A percentile compares a stretch with the other conserved stretches of the same genome.
Conservation (phyloP, 768 basidiomycete species). For the Peribolospora kevripleyi region DNA sequence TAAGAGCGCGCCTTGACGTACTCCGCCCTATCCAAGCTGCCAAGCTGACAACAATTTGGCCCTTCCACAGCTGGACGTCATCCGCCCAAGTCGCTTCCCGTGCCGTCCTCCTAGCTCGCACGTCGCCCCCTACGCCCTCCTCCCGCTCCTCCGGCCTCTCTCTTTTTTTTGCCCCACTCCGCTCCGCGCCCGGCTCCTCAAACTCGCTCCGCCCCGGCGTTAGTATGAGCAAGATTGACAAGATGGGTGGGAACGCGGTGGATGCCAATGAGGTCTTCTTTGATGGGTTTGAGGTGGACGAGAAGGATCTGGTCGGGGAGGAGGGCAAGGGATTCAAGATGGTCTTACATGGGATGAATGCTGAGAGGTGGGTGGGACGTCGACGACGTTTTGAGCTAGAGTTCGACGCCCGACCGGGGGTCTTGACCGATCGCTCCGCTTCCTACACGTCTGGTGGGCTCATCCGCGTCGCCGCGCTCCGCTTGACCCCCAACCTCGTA, state of each 20-base stretch:
- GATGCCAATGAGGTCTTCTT: slow-evolving; percentile 13
- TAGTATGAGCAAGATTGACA: not conserved
- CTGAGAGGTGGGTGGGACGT: slow-evolving; percentile 6
- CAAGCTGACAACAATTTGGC: not conserved
- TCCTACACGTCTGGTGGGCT: too few species aligned
- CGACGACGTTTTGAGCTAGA: too few species aligned
- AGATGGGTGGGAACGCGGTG: slow-evolving; percentile 12
- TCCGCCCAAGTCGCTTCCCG: slow-evolving; percentile 8
- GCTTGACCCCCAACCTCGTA: too few species aligned
- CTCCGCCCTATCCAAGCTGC: not conserved
- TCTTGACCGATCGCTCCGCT: too few species aligned
- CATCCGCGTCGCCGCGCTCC: too few species aligned
- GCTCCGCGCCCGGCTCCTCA: too few species aligned
- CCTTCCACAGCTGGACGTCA: slow-evolving; percentile 1
- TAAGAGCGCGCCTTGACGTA: not conserved
- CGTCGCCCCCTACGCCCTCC: not conserved
- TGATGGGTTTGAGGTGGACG: slow-evolving; percentile 6
- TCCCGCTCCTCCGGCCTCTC: slow-evolving; percentile 6
- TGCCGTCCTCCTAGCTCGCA: slow-evolving; percentile 11
- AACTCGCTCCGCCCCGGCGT: too few species aligned
- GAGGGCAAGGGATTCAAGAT: slow-evolving; percentile 14
- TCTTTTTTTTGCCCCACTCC: slow-evolving; percentile 5
- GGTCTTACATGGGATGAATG: slow-evolving; percentile 15
- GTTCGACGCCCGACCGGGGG: too few species aligned
- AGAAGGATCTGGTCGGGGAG: slow-evolving; percentile 6